A percentile compares a stretch with the other conserved stretches of the same genome.
phyloP scores from a whole-genome alignment of 495 filamentous ascomycete genomes.

The Penicillium turbatum region DNA sequence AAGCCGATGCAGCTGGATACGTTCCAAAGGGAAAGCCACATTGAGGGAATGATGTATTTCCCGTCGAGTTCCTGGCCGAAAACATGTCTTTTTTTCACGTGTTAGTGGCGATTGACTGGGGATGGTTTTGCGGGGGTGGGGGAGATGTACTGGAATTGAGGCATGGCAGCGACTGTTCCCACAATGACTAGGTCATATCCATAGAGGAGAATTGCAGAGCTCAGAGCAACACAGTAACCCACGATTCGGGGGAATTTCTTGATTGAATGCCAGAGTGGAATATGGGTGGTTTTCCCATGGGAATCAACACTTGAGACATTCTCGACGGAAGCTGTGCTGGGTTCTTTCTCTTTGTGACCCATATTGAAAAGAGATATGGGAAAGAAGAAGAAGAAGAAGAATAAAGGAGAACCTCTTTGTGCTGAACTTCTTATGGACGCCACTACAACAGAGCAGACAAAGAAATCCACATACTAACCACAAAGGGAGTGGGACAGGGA shows the following conservation, averaged over 20 bases:
- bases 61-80: conserved; percentile 31
- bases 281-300: background rate
- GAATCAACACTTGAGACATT: background rate
- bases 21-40: conserved; percentile 47
- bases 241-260: conserved; percentile 24
- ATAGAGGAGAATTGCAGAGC: conserved; percentile 39
- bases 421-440: background rate
- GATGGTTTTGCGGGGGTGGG: background rate
- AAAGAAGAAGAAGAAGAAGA: background rate
- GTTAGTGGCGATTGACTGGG: background rate
- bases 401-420: background rate
- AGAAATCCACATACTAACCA: background rate
- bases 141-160: conserved; percentile 33
- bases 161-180: conserved; percentile 43
- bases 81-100: conserved; percentile 25
- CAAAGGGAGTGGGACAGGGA: background rate
- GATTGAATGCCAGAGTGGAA: conserved; percentile 18
- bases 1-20: conserved; percentile 37
- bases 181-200: conserved; percentile 50
- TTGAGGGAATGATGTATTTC: conserved; percentile 42
- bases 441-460: background rate
- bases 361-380: background rate
- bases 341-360: background rate
- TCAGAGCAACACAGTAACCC: conserved; percentile 28
- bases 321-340: background rate